These are phyloP conservation scores for Serendipita indica DNA, from an alignment of 768 basidiomycete genomes.

Conservation along the genomic window DNA sequence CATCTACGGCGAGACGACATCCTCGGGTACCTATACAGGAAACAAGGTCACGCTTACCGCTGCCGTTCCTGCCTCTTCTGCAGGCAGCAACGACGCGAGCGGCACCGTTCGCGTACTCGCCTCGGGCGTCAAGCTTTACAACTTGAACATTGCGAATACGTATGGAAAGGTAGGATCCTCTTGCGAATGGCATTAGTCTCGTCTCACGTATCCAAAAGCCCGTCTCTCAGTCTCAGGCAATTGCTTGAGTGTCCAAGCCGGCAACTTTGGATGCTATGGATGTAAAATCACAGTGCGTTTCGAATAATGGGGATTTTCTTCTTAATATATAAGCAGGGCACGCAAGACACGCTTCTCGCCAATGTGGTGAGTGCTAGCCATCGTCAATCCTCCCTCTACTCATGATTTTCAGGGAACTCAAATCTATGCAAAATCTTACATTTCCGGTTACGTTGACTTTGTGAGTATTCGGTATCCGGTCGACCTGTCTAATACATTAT, in stretches of 20 bases:
- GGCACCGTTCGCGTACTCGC: conserved; percentile 15
- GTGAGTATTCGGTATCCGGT: background rate
- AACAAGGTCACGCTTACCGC: conserved; percentile 11
- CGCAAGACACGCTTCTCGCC: conserved; percentile 6
- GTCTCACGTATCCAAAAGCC: background rate
- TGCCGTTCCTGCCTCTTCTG: conserved; percentile 15
- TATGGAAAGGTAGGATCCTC: background rate
- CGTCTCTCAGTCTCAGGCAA: conserved; percentile 8
- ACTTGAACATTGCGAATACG: conserved; percentile 4
- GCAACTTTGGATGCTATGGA: background rate
- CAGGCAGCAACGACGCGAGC: conserved; percentile 14
- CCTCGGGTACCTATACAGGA: background rate
- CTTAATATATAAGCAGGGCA: background rate
- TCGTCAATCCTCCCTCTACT: background rate
- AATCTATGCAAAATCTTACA: conserved; percentile 1
- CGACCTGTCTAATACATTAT: background rate
- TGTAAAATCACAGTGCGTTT: conserved; percentile 4
- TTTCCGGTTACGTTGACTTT: conserved; percentile 8
- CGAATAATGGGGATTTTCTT: background rate
- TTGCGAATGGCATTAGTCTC: too few relatives aligned
- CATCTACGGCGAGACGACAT: conserved; percentile 9
- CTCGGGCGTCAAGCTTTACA: conserved; percentile 10
- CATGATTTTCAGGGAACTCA: background rate
- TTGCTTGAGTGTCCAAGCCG: conserved; percentile 5
- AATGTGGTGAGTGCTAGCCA: background rate